These are phyloP conservation scores for Salix udensis DNA, from an alignment of 345 rosid species.

Conservation along the genomic window DNA sequence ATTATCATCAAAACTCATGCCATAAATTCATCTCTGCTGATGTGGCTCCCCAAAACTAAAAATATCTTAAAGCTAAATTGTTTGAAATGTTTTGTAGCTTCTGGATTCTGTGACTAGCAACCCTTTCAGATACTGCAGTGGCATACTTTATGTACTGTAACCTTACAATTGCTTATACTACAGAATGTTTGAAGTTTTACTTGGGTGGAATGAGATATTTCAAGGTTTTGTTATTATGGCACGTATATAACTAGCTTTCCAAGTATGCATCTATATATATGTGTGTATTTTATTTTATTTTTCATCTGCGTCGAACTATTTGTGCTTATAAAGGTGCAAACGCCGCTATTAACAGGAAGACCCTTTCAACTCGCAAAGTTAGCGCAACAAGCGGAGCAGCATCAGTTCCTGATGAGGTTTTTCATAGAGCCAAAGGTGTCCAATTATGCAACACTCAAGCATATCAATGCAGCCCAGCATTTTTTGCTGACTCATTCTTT, in stretches of 20 bases:
- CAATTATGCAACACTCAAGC: slow-evolving; percentile 96
- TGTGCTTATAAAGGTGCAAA: neutral
- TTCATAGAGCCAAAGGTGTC: slow-evolving; percentile 85
- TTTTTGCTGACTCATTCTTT: slow-evolving; percentile 86
- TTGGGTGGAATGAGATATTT: neutral
- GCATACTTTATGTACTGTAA: neutral
- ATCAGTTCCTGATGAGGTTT: slow-evolving; percentile 90
- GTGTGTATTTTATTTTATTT: neutral
- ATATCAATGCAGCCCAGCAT: slow-evolving; percentile 80
- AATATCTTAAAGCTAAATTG: neutral
- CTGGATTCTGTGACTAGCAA: neutral
- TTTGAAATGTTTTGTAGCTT: neutral
- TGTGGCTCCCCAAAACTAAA: neutral
- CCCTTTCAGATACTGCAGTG: neutral
- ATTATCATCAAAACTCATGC: neutral
- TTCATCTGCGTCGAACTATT: neutral
- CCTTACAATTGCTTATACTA: neutral
- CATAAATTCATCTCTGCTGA: neutral
- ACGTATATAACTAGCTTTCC: neutral
- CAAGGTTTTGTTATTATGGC: neutral
- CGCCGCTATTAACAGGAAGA: slow-evolving; percentile 52
- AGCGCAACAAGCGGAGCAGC: slow-evolving; percentile 89
- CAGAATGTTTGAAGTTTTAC: neutral
- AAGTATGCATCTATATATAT: neutral
- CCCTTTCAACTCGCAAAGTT: slow-evolving; percentile 72